phyloP scores from a whole-genome alignment of 768 basidiomycete genomes.

The Pilatotrama ljubarskyi region DNA sequence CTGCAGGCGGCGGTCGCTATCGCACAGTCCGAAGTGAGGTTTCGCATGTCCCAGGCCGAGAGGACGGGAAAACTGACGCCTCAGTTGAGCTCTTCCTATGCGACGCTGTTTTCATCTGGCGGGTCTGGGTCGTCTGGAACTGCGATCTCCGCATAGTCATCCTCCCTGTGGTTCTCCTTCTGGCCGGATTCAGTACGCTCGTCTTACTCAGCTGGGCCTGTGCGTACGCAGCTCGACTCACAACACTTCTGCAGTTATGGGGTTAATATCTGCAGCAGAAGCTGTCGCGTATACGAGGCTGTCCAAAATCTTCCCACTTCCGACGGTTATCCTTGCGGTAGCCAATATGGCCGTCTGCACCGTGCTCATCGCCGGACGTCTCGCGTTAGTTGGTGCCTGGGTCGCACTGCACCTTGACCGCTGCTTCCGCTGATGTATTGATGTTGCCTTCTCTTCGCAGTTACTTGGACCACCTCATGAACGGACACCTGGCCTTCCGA shows the following conservation, averaged over 20 bases:
- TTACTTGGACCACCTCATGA: slow-evolving; percentile 8
- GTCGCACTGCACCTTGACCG: not conserved
- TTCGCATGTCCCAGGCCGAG: too few species aligned
- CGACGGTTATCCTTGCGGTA: slow-evolving; percentile 3
- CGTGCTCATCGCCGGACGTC: slow-evolving; percentile 6
- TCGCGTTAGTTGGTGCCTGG: not conserved
- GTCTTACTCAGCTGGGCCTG: too few species aligned
- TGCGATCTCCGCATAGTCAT: not conserved
- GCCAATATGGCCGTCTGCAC: slow-evolving; percentile 9
- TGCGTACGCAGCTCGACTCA: not conserved
- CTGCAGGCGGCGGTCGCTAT: slow-evolving; percentile 5
- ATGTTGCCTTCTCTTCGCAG: not conserved
- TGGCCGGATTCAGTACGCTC: slow-evolving; percentile 3
- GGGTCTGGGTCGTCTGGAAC: slow-evolving; percentile 14
- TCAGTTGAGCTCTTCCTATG: not conserved
- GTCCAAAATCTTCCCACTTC: slow-evolving; percentile 5
- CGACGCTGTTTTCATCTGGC: slow-evolving; percentile 6
- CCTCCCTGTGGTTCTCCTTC: not conserved
- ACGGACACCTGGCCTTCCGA: not conserved
- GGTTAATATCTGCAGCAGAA: slow-evolving; percentile 2
- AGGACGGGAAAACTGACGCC: not conserved
- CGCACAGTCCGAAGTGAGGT: slow-evolving; percentile 1
- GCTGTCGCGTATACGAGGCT: not conserved
- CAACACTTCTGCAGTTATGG: not conserved
- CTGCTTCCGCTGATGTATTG: not conserved